Evolutionary conservation across 2,329 filamentous ascomycete genomes (phyloP), one percentile per base, ranked within the genome.

Genomic region (Aspergillus candidus): DNA sequence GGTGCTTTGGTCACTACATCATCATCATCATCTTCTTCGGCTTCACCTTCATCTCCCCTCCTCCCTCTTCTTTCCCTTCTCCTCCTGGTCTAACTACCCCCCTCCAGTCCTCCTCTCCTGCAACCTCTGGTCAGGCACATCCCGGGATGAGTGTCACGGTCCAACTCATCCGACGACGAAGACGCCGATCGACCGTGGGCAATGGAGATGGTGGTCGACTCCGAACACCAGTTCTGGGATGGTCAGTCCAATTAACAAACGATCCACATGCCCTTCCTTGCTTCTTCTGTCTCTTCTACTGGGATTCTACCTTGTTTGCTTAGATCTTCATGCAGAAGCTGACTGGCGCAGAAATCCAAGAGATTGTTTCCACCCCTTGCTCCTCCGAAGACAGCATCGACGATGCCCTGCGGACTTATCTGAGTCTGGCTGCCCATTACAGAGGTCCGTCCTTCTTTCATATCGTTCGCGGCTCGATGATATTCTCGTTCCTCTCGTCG

Each of bases 181-280:
- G 22, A 27, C 52, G 54, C 53, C 63, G 63, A 67, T 56, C 61
- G 58, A 63, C 61, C 59, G 59, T 57, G 63, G 70, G 69, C 67
- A 66, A 83, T 83, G 80, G 71, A 86, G 72, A 79, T 80, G 70
- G 84, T 89, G 68, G 77, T 78, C 61, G 77, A 76, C 58, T 78
- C 87, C 67, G 87, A 88, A 71, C 79, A 88, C 67, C 83, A 90
- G 70, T 89, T 95, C 72, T 96, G 89, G 91, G 77, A 83, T 69
- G 86, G 90, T 94, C 67, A 65, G 77, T 63, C 48, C 22, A 27
- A 27, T 27, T 27, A 27, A 10, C 22, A 27, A 27, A 10, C 22
- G 22, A 27, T 27, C 22, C 2, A 27, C 22, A 27, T 41, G 18
- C 55, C 54, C 67, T 62, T 41, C 30, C 18, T 14, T 46, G 34